These are phyloP conservation scores for Aechmea fasciata DNA, from an alignment of 176 grass and related monocot species.

Conservation along the genomic window DNA sequence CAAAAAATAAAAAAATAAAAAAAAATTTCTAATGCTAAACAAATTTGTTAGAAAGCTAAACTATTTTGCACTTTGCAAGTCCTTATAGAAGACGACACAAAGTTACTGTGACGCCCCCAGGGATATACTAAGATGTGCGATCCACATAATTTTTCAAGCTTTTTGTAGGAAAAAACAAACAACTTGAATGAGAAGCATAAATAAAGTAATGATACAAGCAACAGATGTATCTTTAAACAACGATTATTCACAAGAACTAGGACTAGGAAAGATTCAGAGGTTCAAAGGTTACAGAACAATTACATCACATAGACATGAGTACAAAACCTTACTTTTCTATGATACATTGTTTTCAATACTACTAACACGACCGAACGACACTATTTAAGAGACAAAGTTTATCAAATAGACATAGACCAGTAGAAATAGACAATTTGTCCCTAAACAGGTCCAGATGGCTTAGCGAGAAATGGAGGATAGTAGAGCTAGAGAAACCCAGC, in stretches of 20 bases:
- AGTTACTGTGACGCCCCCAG: no score
- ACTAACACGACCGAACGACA: constrained; percentile 6
- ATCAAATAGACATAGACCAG: background rate
- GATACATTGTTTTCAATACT: background rate
- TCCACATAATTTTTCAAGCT: background rate
- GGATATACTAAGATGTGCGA: no score
- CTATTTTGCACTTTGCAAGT: no score
- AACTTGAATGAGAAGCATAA: background rate
- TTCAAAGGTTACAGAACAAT: background rate
- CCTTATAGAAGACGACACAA: no score
- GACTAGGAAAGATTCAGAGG: background rate
- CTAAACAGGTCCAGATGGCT: background rate
- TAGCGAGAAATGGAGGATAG: background rate
- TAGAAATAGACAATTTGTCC: constrained; percentile 8
- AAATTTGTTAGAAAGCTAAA: no score
- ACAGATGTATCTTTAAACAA: background rate
- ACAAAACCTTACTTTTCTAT: background rate
- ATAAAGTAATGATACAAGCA: background rate
- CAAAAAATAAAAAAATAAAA: no score
- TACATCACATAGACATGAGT: background rate
- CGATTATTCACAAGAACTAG: background rate
- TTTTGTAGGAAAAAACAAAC: background rate
- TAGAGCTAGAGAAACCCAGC: background rate
- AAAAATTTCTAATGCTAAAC: no score
- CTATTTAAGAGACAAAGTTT: background rate